Base-by-base conservation (phyloP, 2,329 filamentous ascomycete species). In the Bertia moriformis region DNA sequence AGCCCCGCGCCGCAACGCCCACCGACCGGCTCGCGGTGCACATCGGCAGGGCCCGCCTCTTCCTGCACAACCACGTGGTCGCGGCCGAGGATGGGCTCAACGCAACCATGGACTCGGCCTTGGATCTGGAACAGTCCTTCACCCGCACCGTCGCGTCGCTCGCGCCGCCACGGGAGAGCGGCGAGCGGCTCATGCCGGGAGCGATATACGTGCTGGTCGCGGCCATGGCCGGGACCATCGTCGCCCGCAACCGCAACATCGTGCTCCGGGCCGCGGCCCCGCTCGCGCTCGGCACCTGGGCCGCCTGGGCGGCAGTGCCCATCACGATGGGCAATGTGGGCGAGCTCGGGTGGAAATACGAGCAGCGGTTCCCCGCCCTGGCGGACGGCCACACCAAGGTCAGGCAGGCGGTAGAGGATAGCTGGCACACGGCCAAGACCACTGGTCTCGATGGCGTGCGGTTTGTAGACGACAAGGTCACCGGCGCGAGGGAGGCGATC, bases 221-320 rank as follows among this genome's bases (percentile, higher is more conserved):
- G 32, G 79, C 85, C 51, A 95, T 98, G 88, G 85, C 91, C 27
- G 91, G 89, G 49, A 87, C 78, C 59, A 96, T 98, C 56, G 67
- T 95, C 40, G 77, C 84, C 40, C 78, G 89, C 45, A 93, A 93
- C 67, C 78, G 89, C 50, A 88, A 83, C 59, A 71, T 96, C 45
- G 58, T 94, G 45, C 65, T 98, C 40, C 78, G 91, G 48, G 78
- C 80, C 40, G 67, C 78, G 2, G 71, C 83, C 2, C 91, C 91
- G 10, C 60, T 88, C 37, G 78, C 79, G 15, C 75, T 95, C 32
- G 91, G 88, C 47, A 65, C 93, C 45, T 78, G 78, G 41, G 83
- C 87, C 41, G 87, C 84, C 43, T 91, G 87, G 76, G 68, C 77
- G 43, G 78, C 94, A 29, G 63, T 98, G 38, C 91, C 91, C 35